Conservation (phyloP, 2,329 filamentous ascomycete species). For the Fusarium secorum region DNA sequence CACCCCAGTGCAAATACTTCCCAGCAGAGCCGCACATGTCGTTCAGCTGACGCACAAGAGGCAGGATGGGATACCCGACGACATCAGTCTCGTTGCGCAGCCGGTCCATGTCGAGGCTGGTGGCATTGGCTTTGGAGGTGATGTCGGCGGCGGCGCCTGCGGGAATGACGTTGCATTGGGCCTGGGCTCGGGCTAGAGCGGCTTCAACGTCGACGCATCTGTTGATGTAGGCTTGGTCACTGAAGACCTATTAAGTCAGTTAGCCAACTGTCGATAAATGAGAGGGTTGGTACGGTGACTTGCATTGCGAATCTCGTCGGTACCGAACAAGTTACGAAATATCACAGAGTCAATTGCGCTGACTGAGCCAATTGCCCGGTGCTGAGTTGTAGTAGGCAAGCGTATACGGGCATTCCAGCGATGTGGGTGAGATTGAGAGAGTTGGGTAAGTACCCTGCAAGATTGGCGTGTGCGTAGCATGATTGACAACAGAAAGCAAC, state of each 20-base stretch:
- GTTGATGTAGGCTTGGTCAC: conserved; percentile 57
- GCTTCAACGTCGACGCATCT: conserved; percentile 60
- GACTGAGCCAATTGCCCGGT: neutral
- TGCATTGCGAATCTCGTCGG: conserved; percentile 58
- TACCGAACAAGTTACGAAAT: conserved; percentile 60
- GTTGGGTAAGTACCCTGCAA: rapidly evolving
- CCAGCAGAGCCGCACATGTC: conserved; percentile 23
- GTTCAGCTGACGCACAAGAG: conserved; percentile 56
- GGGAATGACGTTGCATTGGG: conserved; percentile 56
- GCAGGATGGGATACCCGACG: conserved; percentile 62
- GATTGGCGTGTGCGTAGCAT: neutral
- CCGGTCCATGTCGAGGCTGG: conserved; percentile 33
- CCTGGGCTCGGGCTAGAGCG: conserved; percentile 60
- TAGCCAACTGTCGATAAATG: rapidly evolving
- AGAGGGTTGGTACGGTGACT: rapidly evolving
- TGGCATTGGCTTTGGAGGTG: conserved; percentile 44
- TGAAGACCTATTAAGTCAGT: conserved; percentile 44
- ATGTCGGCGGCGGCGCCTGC: conserved; percentile 46
- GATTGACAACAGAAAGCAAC: rapidly evolving
- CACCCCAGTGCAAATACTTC: conserved; percentile 64
- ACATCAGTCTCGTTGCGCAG: conserved; percentile 61
- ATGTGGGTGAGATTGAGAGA: neutral
- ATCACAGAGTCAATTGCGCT: conserved; percentile 56
- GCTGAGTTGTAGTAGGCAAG: rapidly evolving
- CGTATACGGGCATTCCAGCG: neutral